A percentile compares a stretch with the other conserved stretches of the same genome.
Conservation (phyloP, 164 flowering plant genomes). For the Nelumbo lutea region DNA sequence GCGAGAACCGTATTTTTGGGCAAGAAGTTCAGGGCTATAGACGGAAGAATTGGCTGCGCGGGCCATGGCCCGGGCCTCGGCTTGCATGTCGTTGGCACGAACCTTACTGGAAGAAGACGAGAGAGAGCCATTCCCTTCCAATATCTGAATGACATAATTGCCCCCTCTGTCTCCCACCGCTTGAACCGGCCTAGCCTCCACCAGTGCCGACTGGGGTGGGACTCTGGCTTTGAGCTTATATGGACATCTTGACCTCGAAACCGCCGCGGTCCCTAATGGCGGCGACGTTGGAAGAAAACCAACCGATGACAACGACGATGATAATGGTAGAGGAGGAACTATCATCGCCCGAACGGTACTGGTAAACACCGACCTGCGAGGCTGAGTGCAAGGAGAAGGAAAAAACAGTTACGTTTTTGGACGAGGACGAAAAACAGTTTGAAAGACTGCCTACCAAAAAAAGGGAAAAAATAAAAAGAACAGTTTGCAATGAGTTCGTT, state of each 20-base stretch:
- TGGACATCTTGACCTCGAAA: neutral
- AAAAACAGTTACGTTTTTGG: too few species aligned
- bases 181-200: slow-evolving; percentile 13
- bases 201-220: slow-evolving; percentile 14
- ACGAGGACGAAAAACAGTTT: too few species aligned
- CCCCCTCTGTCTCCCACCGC: slow-evolving; percentile 4
- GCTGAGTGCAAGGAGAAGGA: too few species aligned
- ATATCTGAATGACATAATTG: slow-evolving; percentile 7
- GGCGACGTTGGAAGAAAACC: neutral
- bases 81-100: slow-evolving; percentile 67
- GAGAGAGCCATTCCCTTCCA: neutral
- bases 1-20: slow-evolving; percentile 55
- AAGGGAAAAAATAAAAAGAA: too few species aligned
- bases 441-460: too few species aligned
- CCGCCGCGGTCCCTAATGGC: neutral
- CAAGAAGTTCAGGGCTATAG: slow-evolving; percentile 63
- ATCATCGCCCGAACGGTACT: neutral
- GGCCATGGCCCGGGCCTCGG: slow-evolving; percentile 82
- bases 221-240: slow-evolving; percentile 1
- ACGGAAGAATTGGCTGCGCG: slow-evolving; percentile 83
- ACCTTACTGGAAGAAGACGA: slow-evolving; percentile 13
- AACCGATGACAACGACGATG: neutral
- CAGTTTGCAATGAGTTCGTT: too few species aligned
- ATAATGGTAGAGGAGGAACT: neutral
- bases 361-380: too few species aligned